These are phyloP conservation scores for Phaeosphaeriaceae sp. DNA, from an alignment of 2,329 filamentous ascomycete species.

Conservation along the genomic window DNA sequence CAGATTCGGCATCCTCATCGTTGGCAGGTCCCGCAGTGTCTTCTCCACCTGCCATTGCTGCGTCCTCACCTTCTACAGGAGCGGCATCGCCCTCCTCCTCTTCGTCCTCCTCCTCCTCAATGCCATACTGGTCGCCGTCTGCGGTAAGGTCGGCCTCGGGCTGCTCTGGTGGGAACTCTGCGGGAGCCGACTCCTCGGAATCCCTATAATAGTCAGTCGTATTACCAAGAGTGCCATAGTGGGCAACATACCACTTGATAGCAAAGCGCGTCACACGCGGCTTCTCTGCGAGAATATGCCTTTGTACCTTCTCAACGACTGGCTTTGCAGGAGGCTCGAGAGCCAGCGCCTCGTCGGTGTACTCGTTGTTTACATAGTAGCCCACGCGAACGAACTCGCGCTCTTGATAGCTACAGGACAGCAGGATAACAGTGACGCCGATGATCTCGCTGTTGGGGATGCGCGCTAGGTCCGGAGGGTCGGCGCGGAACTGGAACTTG, in stretches of 20 bases:
- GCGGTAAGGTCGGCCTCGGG: slow-evolving; percentile 91
- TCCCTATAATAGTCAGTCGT: slow-evolving; percentile 70
- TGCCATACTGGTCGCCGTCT: slow-evolving; percentile 85
- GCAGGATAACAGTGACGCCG: slow-evolving; percentile 93
- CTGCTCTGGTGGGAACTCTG: slow-evolving; percentile 96
- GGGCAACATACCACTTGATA: slow-evolving; percentile 85
- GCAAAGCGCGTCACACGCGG: slow-evolving; percentile 96
- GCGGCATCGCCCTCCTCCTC: slow-evolving; percentile 69
- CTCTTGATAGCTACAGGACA: slow-evolving; percentile 95
- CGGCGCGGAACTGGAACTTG: slow-evolving; percentile 98
- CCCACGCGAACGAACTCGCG: slow-evolving; percentile 97
- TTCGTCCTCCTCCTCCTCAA: slow-evolving; percentile 80
- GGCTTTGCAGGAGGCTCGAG: slow-evolving; percentile 92
- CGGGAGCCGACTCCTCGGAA: slow-evolving; percentile 93
- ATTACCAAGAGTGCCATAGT: background rate
- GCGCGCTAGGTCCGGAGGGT: slow-evolving; percentile 85
- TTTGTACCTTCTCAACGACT: slow-evolving; percentile 86
- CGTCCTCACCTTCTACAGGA: slow-evolving; percentile 66
- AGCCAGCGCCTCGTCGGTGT: slow-evolving; percentile 88
- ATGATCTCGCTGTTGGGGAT: slow-evolving; percentile 96
- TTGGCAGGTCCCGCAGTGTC: slow-evolving; percentile 58
- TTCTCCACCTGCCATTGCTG: slow-evolving; percentile 78
- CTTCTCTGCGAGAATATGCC: slow-evolving; percentile 96
- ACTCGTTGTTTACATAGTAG: slow-evolving; percentile 99
- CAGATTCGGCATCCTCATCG: slow-evolving; percentile 73